A percentile compares a stretch with the other conserved stretches of the same genome.
phyloP scores from a whole-genome alignment of 192 early-diverging fungal genomes.

The Irineochytrium annulatum region DNA sequence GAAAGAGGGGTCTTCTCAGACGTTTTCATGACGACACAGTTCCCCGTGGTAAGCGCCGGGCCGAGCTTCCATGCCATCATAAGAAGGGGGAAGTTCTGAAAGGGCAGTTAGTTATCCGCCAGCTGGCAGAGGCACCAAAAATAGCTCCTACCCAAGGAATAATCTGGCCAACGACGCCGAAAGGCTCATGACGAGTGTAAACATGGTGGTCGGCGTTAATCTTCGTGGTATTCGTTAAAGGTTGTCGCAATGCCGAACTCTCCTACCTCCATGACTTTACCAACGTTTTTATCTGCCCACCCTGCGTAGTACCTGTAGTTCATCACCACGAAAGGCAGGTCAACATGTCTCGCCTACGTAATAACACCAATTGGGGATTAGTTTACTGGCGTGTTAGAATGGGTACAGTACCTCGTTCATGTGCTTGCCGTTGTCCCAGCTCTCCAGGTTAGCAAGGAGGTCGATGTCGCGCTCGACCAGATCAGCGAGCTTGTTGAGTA shows the following conservation, averaged over 20 bases:
- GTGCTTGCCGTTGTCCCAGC: conserved; percentile 43
- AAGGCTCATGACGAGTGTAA: conserved; percentile 31
- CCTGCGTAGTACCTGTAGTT: conserved; percentile 30
- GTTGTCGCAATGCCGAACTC: too few relatives aligned
- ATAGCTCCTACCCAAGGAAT: conserved; percentile 13
- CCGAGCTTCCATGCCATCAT: conserved; percentile 36
- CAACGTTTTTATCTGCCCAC: conserved; percentile 35
- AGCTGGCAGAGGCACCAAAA: too few relatives aligned
- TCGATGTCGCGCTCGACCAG: conserved; percentile 32
- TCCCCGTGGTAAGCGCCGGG: conserved; percentile 34
- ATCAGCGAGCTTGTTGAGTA: conserved; percentile 36
- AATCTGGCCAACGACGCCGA: conserved; percentile 38
- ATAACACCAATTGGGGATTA: too few relatives aligned
- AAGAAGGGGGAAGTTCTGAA: conserved; percentile 32
- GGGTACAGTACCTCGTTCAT: conserved; percentile 13
- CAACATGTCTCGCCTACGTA: too few relatives aligned
- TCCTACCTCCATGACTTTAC: conserved; percentile 24
- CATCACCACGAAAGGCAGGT: neutral
- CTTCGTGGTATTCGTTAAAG: too few relatives aligned
- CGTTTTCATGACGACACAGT: conserved; percentile 34
- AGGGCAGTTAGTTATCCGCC: neutral
- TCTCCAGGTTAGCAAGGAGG: conserved; percentile 37
- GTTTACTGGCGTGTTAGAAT: too few relatives aligned
- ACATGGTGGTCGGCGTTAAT: neutral
- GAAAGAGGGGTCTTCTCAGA: conserved; percentile 32